These are phyloP conservation scores for Cercospora zeae-maydis DNA, from an alignment of 2,329 filamentous ascomycete genomes.

Conservation along the genomic window DNA sequence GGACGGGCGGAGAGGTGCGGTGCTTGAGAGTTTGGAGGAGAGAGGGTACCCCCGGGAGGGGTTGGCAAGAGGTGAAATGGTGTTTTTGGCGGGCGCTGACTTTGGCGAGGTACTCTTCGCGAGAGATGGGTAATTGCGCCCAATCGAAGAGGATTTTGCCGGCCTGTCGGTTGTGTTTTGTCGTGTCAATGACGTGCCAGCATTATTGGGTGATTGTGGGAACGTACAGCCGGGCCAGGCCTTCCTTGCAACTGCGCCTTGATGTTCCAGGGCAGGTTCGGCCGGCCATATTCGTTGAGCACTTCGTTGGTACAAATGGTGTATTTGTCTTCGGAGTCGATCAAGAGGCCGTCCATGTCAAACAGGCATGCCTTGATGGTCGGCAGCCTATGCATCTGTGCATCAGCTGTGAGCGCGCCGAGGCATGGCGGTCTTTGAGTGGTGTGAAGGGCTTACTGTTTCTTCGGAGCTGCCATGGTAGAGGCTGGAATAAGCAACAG, in stretches of 20 bases:
- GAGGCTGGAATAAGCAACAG: background rate
- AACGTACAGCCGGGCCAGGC: conserved; percentile 48
- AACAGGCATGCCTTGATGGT: conserved; percentile 88
- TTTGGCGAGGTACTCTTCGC: conserved; percentile 62
- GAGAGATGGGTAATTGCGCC: conserved; percentile 76
- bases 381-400: conserved; percentile 50
- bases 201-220: too few species aligned
- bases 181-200: background rate
- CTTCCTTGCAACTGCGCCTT: conserved; percentile 81
- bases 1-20: conserved; percentile 46
- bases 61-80: conserved; percentile 69
- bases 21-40: conserved; percentile 59
- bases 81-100: conserved; percentile 62
- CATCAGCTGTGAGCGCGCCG: conserved; percentile 21
- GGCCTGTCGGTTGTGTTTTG: too few species aligned
- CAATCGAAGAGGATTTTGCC: conserved; percentile 68
- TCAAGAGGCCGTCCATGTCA: conserved; percentile 96
- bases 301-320: conserved; percentile 78
- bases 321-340: conserved; percentile 90
- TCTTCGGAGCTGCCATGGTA: conserved; percentile 1
- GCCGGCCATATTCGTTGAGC: conserved; percentile 69
- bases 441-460: conserved; percentile 11
- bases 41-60: conserved; percentile 71
- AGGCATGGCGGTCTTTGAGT: background rate
- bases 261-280: conserved; percentile 82